Evolutionary conservation across 1,284 basidiomycete genomes (phyloP).

Genomic region (Boletus sp.): DNA sequence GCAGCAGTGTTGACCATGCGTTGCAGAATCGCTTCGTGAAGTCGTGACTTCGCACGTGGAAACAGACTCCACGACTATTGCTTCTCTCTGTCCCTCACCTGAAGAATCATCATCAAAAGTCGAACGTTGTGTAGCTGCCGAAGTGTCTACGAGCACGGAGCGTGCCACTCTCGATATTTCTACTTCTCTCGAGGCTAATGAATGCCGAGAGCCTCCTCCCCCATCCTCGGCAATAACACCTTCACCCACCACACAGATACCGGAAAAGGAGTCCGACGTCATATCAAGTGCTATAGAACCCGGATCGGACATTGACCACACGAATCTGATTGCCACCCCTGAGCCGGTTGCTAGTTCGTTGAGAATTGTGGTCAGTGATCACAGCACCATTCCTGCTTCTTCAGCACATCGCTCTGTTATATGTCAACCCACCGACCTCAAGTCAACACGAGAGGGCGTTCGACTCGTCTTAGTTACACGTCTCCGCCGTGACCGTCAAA

Average conservation of each 20-base stretch:
- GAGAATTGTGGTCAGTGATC: constrained; percentile 35
- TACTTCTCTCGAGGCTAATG: constrained; percentile 6
- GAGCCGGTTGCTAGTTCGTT: constrained; percentile 14
- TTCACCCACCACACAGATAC: constrained; percentile 13
- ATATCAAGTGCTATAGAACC: constrained; percentile 11
- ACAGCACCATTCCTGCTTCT: constrained; percentile 19
- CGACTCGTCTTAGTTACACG: constrained; percentile 61
- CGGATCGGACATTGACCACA: constrained; percentile 8
- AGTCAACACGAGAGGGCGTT: constrained; percentile 55
- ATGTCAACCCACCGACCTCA: constrained; percentile 35
- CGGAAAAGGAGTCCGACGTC: constrained; percentile 17
- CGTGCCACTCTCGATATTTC: constrained; percentile 8
- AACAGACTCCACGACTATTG: constrained; percentile 1
- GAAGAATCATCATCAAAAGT: constrained; percentile 8
- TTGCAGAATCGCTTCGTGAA: constrained; percentile 17
- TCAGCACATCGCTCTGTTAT: constrained; percentile 3
- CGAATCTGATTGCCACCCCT: constrained; percentile 10
- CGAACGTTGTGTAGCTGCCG: constrained; percentile 2
- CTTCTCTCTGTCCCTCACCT: constrained; percentile 3
- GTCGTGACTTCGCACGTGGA: constrained; percentile 13
- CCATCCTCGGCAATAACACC: constrained; percentile 11
- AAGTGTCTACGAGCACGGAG: constrained; percentile 8
- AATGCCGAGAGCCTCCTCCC: constrained; percentile 7
- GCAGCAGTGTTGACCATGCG: constrained; percentile 12
- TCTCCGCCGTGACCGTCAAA: constrained; percentile 55